Conservation (phyloP, 805 yeast species). For the Starmera quercuum region DNA sequence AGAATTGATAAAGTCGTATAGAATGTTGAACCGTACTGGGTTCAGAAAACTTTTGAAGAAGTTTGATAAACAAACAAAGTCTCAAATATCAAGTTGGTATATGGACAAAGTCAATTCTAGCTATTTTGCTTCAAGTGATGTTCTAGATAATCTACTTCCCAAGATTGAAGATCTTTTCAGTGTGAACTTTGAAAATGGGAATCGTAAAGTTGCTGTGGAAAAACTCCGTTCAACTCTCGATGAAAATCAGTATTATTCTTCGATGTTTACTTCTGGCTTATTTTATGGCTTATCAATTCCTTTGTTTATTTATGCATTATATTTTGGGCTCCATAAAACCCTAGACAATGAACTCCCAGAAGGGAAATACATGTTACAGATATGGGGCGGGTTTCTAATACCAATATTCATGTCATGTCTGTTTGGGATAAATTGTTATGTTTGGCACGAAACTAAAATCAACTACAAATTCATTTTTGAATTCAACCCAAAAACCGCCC, state of each 20-base stretch:
- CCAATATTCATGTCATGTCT: slow-evolving; percentile 51
- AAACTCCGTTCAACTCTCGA: slow-evolving; percentile 46
- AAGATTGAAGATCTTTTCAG: slow-evolving; percentile 66
- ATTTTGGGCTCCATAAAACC: slow-evolving; percentile 38
- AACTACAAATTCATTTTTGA: slow-evolving; percentile 92
- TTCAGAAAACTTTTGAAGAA: slow-evolving; percentile 85
- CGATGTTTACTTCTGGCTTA: slow-evolving; percentile 58
- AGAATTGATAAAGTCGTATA: slow-evolving; percentile 62
- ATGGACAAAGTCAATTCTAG: slow-evolving; percentile 49
- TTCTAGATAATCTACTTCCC: slow-evolving; percentile 53
- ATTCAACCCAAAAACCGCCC: slow-evolving; percentile 58
- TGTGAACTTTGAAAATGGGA: slow-evolving; percentile 58
- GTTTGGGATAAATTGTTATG: slow-evolving; percentile 60
- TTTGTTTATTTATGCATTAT: slow-evolving; percentile 51
- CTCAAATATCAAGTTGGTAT: slow-evolving; percentile 36
- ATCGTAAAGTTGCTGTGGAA: slow-evolving; percentile 61
- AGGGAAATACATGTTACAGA: slow-evolving; percentile 59
- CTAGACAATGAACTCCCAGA: slow-evolving; percentile 39
- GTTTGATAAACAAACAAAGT: slow-evolving; percentile 66
- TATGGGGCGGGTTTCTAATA: slow-evolving; percentile 89
- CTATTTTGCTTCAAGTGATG: slow-evolving; percentile 57
- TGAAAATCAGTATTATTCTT: slow-evolving; percentile 26
- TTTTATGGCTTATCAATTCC: slow-evolving; percentile 67
- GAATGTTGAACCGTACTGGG: slow-evolving; percentile 77
- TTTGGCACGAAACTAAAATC: slow-evolving; percentile 70